Base-by-base conservation (phyloP, 2,329 filamentous ascomycete genomes). In the Phialocephala sp. region DNA sequence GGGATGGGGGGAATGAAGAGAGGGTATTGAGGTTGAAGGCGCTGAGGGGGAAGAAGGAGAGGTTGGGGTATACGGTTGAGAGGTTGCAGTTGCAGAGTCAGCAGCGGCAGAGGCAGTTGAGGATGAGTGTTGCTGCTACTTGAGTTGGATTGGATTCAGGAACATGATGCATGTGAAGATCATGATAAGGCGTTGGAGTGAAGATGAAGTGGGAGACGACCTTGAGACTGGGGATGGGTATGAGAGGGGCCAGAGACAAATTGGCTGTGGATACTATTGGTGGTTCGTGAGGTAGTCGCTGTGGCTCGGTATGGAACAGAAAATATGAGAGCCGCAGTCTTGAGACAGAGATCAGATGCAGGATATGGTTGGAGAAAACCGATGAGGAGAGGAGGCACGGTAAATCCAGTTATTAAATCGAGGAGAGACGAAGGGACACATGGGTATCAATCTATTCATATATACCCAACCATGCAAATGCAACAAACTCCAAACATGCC, bases 51-150 rank as follows among this genome's bases (percentile, higher is more conserved):
- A 91, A 90, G 82, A 91, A 91, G 77, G 89, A 91, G 75, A 80
- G 89, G 59, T 75, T 92, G 72, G 86, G 86, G 71, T 91, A 91
- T 81, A 87, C 88, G 18, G 88, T 92, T 65, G 88, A 91, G 70
- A 82, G 89, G 66, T 74, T 92, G 75, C 85, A 87, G 74, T 72
- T 92, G 76, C 89, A 92, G 77, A 87, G 86, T 63, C 86, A 84
- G 68, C 89, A 92, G 79, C 80, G 85, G 75, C 86, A 91, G 77
- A 83, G 89, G 71, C 89, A 91, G 75, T 77, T 92, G 79, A 84
- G 89, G 76, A 91, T 89, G 85, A 91, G 88, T 76, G 89, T 91
- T 86, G 88, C 88, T 68, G 83, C 84, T 41, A 41, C 37, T 4
- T 41, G 37, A 41, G 37, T 4, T 4, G 37, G 37, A 12, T 41